Evolutionary conservation across 2,329 filamentous ascomycete species (phyloP).

Genomic region (Sporothrix mexicana): DNA sequence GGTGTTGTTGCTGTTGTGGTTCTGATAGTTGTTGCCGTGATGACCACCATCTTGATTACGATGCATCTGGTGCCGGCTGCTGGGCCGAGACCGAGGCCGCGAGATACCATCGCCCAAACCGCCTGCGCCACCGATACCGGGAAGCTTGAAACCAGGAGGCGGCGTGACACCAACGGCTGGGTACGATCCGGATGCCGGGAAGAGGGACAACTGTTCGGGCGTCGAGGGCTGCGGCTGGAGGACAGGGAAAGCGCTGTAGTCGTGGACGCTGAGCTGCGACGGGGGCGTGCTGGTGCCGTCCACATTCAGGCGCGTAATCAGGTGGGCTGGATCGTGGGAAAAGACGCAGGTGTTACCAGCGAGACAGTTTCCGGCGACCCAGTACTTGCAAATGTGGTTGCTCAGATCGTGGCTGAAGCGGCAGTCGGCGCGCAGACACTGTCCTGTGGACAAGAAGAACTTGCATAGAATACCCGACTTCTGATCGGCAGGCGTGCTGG

Average conservation of each 20-base stretch:
- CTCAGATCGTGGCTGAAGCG: slow-evolving; percentile 96
- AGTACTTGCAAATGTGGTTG: slow-evolving; percentile 99
- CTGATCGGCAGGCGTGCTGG: slow-evolving; percentile 75
- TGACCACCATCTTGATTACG: slow-evolving; percentile 50
- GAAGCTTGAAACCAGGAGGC: slow-evolving; percentile 74
- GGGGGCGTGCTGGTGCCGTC: slow-evolving; percentile 71
- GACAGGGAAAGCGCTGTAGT: slow-evolving; percentile 83
- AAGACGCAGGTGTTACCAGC: slow-evolving; percentile 95
- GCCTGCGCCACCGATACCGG: slow-evolving; percentile 53
- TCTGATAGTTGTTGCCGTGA: slow-evolving; percentile 38
- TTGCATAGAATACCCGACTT: slow-evolving; percentile 94
- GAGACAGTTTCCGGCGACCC: slow-evolving; percentile 93
- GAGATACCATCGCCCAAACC: slow-evolving; percentile 59
- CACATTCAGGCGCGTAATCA: slow-evolving; percentile 80
- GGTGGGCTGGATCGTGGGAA: slow-evolving; percentile 88
- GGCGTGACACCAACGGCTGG: slow-evolving; percentile 63
- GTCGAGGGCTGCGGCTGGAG: slow-evolving; percentile 69
- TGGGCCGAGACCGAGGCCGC: slow-evolving; percentile 79
- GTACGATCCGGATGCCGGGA: slow-evolving; percentile 58
- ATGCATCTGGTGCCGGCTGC: slow-evolving; percentile 75
- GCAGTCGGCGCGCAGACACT: slow-evolving; percentile 93
- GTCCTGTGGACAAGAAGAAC: slow-evolving; percentile 94
- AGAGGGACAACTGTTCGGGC: slow-evolving; percentile 63
- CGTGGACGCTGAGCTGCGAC: slow-evolving; percentile 69
- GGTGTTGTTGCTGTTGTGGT: neutral